Evolutionary conservation across 2,329 filamentous ascomycete genomes (phyloP), one percentile per base, ranked within the genome.

Genomic region (Talaromyces sp.): DNA sequence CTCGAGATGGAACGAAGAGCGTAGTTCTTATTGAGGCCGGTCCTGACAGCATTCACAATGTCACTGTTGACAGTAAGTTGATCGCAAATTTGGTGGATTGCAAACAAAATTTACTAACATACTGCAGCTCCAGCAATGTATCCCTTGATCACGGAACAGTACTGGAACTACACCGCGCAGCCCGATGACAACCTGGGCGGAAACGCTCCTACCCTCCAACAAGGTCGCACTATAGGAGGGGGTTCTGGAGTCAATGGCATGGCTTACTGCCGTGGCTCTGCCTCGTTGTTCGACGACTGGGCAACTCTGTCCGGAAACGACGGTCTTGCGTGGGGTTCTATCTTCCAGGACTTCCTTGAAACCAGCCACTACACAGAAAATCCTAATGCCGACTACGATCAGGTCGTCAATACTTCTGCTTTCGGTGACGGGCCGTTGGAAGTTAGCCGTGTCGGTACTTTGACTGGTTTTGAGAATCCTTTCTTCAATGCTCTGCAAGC

Each of bases 221-320:
- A 70, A 7, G 70, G 70, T 10, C 66, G 62, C 4, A 68, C 66
- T 10, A 48, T 71, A 24, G 70, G 70, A 33, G 69, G 69, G 13
- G 70, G 68, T 6, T 66, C 63, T 22, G 66, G 68, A 4, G 70
- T 72, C 48, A 72, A 72, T 47, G 70, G 69, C 14, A 66, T 69
- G 5, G 68, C 68, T 4, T 69, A 68, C 60, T 70, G 62, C 19
- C 62, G 70, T 33, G 70, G 70, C 0, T 68, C 70, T 0, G 66
- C 68, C 4, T 70, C 71, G 13, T 68, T 71, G 43, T 71, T 70
- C 61, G 60, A 71, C 10, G 66, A 69, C 33, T 72, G 70, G 70
- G 70, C 70, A 5, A 56, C 64, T 27, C 67, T 68, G 14, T 63
- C 50, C n/a, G 68, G 66, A 24, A 68, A 71, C 56, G 66, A 68